Conservation (phyloP, 2,329 filamentous ascomycete species). For the Alternaria panax region DNA sequence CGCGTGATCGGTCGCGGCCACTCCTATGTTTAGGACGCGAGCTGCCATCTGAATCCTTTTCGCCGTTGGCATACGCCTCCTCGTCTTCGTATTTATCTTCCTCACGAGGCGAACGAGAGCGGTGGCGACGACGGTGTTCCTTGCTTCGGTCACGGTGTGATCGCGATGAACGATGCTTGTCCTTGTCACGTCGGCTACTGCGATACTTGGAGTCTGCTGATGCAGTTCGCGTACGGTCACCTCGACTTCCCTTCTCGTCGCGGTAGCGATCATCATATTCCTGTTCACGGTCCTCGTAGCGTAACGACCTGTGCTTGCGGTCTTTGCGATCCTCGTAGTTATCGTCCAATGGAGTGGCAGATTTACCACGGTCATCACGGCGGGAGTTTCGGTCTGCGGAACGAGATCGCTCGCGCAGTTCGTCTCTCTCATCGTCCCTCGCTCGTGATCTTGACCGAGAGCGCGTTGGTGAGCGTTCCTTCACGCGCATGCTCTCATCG, state of each 20-base stretch:
- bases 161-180: constrained; percentile 54
- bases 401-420: constrained; percentile 30
- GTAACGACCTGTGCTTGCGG: constrained; percentile 57
- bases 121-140: constrained; percentile 54
- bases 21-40: constrained; percentile 49
- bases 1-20: constrained; percentile 39
- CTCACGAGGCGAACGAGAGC: constrained; percentile 50
- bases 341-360: constrained; percentile 53
- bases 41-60: constrained; percentile 37
- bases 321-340: constrained; percentile 50
- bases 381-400: constrained; percentile 57
- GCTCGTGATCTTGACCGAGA: constrained; percentile 52
- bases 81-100: constrained; percentile 43
- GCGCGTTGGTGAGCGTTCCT: constrained; percentile 52
- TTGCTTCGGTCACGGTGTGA: constrained; percentile 56
- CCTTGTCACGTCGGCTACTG: constrained; percentile 62
- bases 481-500: constrained; percentile 43
- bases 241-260: constrained; percentile 59
- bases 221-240: constrained; percentile 68
- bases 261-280: constrained; percentile 43
- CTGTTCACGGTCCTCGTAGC: constrained; percentile 50
- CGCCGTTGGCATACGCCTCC: constrained; percentile 39
- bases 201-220: constrained; percentile 69
- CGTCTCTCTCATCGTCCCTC: constrained; percentile 26
- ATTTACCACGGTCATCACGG: constrained; percentile 59